Evolutionary conservation across 2,329 filamentous ascomycete genomes (phyloP).

Genomic region (Colletotrichum kahawae): DNA sequence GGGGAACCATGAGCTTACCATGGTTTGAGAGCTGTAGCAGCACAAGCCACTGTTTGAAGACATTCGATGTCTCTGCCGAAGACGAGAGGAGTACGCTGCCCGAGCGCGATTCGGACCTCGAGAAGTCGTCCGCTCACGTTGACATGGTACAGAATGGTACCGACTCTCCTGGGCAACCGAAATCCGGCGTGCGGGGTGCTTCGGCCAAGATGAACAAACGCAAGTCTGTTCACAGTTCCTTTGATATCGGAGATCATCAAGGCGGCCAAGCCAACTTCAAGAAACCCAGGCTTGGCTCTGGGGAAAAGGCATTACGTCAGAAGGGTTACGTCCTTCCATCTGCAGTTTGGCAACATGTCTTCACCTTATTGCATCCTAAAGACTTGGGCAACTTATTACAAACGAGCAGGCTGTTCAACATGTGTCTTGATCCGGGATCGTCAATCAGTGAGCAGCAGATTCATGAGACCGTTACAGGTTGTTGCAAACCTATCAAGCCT

Average conservation of each 20-base stretch:
- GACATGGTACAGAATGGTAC: not conserved
- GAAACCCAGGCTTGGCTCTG: not conserved
- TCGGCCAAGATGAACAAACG: not conserved
- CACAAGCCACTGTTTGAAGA: not conserved
- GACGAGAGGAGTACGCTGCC: not conserved
- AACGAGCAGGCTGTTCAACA: slow-evolving; percentile 71
- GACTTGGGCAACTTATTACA: slow-evolving; percentile 68
- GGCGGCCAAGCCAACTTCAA: not conserved
- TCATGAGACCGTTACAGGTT: not conserved
- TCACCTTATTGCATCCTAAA: slow-evolving; percentile 68
- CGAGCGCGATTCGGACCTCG: not conserved
- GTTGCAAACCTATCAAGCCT: slow-evolving; percentile 45
- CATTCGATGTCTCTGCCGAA: not conserved
- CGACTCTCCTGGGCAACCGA: not conserved
- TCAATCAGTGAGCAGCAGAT: not conserved
- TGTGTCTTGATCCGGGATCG: slow-evolving; percentile 58
- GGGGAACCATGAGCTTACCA: not conserved
- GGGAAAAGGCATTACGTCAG: not conserved
- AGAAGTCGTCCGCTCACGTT: not conserved
- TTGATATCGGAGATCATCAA: not conserved
- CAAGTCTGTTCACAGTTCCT: not conserved
- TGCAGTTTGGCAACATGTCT: slow-evolving; percentile 74
- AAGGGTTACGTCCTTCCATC: slow-evolving; percentile 24
- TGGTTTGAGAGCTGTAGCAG: not conserved
- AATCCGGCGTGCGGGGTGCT: not conserved